Percentiles rank a stretch among this genome's conserved stretches.
Conservation (phyloP, 768 basidiomycete genomes). For the Trichaptum fuscoviolaceum region DNA sequence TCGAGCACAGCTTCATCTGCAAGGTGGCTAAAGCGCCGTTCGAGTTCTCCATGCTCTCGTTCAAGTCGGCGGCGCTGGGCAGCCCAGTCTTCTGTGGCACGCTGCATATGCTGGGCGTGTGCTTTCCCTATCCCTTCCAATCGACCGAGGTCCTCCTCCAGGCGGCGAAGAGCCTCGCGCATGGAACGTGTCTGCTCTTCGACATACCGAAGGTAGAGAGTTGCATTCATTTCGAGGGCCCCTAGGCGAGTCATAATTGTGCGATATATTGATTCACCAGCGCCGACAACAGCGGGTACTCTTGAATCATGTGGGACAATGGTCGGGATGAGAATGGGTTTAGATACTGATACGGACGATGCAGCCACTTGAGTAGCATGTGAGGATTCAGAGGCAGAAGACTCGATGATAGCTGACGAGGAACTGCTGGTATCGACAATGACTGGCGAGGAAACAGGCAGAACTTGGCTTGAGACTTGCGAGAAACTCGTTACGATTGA, state of each 20-base stretch:
- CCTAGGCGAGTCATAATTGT: constrained; percentile 92
- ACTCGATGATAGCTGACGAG: not conserved
- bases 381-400: constrained; percentile 1
- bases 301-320: constrained; percentile 6
- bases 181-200: constrained; percentile 83
- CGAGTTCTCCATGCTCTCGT: constrained; percentile 61
- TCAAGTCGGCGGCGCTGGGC: constrained; percentile 61
- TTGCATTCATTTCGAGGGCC: constrained; percentile 81
- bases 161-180: constrained; percentile 63
- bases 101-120: constrained; percentile 62
- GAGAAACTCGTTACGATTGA: not conserved
- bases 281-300: constrained; percentile 17
- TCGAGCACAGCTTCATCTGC: constrained; percentile 85
- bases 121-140: constrained; percentile 69
- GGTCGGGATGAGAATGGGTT: constrained; percentile 14
- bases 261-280: constrained; percentile 91
- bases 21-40: constrained; percentile 67
- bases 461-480: not conserved
- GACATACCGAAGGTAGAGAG: constrained; percentile 77
- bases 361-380: constrained; percentile 6
- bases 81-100: constrained; percentile 63
- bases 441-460: not conserved
- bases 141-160: constrained; percentile 76
- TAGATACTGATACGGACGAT: constrained; percentile 9
- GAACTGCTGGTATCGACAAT: not conserved